Evolutionary conservation across 2,329 filamentous ascomycete genomes (phyloP).

Genomic region (Botrytis medusae): DNA sequence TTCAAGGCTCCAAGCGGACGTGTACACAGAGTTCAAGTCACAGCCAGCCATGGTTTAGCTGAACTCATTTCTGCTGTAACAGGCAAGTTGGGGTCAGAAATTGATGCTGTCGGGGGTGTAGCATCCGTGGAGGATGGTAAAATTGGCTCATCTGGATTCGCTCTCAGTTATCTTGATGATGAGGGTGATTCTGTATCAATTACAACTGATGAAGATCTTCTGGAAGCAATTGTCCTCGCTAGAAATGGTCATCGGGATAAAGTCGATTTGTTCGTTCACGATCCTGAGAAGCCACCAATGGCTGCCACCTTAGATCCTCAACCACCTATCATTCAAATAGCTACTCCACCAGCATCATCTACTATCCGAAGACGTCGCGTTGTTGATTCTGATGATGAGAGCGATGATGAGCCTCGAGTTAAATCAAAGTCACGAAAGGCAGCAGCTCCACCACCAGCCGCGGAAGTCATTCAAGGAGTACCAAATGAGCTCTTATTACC

Average conservation of each 20-base stretch:
- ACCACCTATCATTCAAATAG: conserved; percentile 49
- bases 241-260: conserved; percentile 79
- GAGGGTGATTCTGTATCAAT: conserved; percentile 97
- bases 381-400: conserved; percentile 51
- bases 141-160: conserved; percentile 76
- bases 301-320: conserved; percentile 62
- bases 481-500: conserved; percentile 92
- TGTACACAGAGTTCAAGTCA: conserved; percentile 86
- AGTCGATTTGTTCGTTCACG: conserved; percentile 95
- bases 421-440: conserved; percentile 40
- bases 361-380: conserved; percentile 53
- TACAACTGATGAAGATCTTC: conserved; percentile 88
- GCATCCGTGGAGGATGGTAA: conserved; percentile 78
- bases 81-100: conserved; percentile 80
- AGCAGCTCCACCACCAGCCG: conserved; percentile 41
- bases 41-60: conserved; percentile 75
- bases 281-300: conserved; percentile 86
- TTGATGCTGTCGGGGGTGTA: conserved; percentile 78
- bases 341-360: conserved; percentile 48
- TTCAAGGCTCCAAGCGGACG: conserved; percentile 97
- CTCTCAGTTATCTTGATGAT: conserved; percentile 92
- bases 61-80: conserved; percentile 76
- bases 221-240: conserved; percentile 85
- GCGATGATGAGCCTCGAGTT: conserved; percentile 50
- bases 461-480: conserved; percentile 83